A percentile compares a stretch with the other conserved stretches of the same genome.
Evolutionary conservation across 805 yeast genomes (phyloP).

Genomic region (Candida pseudofarinosa): DNA sequence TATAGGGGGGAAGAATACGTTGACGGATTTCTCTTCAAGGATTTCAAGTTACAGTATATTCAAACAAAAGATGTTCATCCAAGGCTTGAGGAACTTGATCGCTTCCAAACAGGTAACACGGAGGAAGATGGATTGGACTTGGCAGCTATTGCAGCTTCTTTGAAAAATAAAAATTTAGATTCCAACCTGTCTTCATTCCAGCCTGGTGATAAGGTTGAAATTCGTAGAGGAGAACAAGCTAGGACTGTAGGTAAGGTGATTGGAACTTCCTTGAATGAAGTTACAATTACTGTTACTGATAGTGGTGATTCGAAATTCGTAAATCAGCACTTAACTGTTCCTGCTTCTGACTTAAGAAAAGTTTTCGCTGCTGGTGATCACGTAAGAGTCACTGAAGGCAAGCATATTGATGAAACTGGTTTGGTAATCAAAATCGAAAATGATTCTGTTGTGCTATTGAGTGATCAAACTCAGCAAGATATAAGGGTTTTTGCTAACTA

Average conservation of each 20-base stretch:
- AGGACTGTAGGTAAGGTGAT: slow-evolving; percentile 80
- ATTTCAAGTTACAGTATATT: slow-evolving; percentile 76
- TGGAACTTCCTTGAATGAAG: slow-evolving; percentile 55
- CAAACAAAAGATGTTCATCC: slow-evolving; percentile 84
- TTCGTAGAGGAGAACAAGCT: slow-evolving; percentile 88
- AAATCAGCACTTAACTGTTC: slow-evolving; percentile 70
- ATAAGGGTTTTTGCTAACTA: slow-evolving; percentile 91
- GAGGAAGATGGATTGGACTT: slow-evolving; percentile 84
- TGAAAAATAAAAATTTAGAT: slow-evolving; percentile 49
- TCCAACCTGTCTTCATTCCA: slow-evolving; percentile 52
- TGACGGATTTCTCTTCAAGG: slow-evolving; percentile 84
- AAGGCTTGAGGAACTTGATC: slow-evolving; percentile 79
- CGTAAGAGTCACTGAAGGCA: slow-evolving; percentile 87
- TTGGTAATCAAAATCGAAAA: slow-evolving; percentile 77
- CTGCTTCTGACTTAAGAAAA: slow-evolving; percentile 77
- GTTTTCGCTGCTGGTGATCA: slow-evolving; percentile 90
- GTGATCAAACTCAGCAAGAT: slow-evolving; percentile 86
- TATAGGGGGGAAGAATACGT: slow-evolving; percentile 86
- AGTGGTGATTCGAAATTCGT: slow-evolving; percentile 54
- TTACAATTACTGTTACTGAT: slow-evolving; percentile 47
- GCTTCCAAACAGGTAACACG: slow-evolving; percentile 67
- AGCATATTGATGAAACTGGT: slow-evolving; percentile 91
- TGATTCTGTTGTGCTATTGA: slow-evolving; percentile 83
- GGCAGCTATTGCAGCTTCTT: slow-evolving; percentile 79
- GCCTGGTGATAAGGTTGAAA: slow-evolving; percentile 92